Base-by-base conservation (phyloP, 192 early-diverging fungal genomes). In the Backusella tuberculispora region DNA sequence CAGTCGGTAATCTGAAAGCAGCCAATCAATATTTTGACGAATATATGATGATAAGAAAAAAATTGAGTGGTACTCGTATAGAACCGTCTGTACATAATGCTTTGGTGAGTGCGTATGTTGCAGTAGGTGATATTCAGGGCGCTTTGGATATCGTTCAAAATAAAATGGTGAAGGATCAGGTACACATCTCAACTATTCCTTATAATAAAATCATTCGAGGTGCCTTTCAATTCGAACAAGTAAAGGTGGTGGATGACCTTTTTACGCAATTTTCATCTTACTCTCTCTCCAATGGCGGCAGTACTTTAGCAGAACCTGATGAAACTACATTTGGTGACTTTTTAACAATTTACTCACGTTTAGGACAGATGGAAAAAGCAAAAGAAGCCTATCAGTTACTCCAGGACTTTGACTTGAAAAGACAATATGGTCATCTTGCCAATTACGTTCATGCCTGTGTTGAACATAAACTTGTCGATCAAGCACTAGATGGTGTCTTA, bases 351-450 rank as follows among this genome's bases (percentile, higher is more conserved):
- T 71, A 76, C 21, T 71, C 68, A 29, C 46, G 66, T 14, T 19
- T 42, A n/a, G 50, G 63, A 0, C 44, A 78, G 24, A 41, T 73
- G 8, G 74, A 75, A 7, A 44, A 73, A 0, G 74, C 77, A 4
- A 10, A 19, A 3, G 38, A 72, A 7, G 24, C 53, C 0, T 83
- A 77, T 50, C 5, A 29, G 21, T 6, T 44, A 1, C 47, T 83
- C 19, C 9, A 68, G 43, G 56, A 69, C n/a, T 68, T 63, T 1
- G 69, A 79, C 41, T 34, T 83, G 29, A 8, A 37, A 26, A 69
- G 60, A 19, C 71, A 72, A 13, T 83, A 76, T 63, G 77, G 81
- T n/a, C 78, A 78, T 29, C 17, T 83, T n/a, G 73, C 78, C 6
- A 63, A 74, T 42, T 83, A 79, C 34, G 50, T 74, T 9, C 10